A percentile compares a stretch with the other conserved stretches of the same genome.
Conservation (phyloP, 2,329 filamentous ascomycete species). For the Paraphoma sp. region DNA sequence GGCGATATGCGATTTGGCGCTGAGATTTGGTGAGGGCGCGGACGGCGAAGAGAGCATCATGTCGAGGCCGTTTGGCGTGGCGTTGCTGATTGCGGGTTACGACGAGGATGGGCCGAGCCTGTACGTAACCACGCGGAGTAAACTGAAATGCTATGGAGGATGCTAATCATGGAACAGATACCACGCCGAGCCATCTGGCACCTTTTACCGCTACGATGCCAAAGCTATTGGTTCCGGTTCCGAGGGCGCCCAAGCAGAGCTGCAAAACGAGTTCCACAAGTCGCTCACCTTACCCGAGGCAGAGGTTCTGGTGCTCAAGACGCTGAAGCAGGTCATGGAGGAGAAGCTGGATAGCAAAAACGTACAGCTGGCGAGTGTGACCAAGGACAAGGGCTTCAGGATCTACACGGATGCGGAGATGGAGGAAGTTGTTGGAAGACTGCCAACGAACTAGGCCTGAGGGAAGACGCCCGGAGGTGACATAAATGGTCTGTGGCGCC, state of each 20-base stretch:
- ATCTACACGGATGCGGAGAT: slow-evolving; percentile 99
- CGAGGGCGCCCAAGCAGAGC: slow-evolving; percentile 94
- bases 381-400: slow-evolving; percentile 95
- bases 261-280: slow-evolving; percentile 99
- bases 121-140: slow-evolving; percentile 51
- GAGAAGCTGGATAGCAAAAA: slow-evolving; percentile 99
- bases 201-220: slow-evolving; percentile 98
- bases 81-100: slow-evolving; percentile 92
- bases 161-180: slow-evolving; percentile 62
- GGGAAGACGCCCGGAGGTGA: background rate
- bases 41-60: slow-evolving; percentile 99
- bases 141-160: background rate
- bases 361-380: slow-evolving; percentile 96
- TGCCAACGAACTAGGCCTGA: slow-evolving; percentile 58
- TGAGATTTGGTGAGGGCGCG: slow-evolving; percentile 96
- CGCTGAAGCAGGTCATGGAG: slow-evolving; percentile 99
- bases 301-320: slow-evolving; percentile 95
- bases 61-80: slow-evolving; percentile 96
- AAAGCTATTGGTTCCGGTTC: slow-evolving; percentile 98
- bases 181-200: slow-evolving; percentile 96
- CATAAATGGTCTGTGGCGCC: background rate
- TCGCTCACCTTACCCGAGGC: slow-evolving; percentile 92
- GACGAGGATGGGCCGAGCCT: slow-evolving; percentile 96
- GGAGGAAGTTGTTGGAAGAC: slow-evolving; percentile 86
- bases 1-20: slow-evolving; percentile 94